Conservation (phyloP, 495 filamentous ascomycete species). For the Aspergillus mulundensis region DNA sequence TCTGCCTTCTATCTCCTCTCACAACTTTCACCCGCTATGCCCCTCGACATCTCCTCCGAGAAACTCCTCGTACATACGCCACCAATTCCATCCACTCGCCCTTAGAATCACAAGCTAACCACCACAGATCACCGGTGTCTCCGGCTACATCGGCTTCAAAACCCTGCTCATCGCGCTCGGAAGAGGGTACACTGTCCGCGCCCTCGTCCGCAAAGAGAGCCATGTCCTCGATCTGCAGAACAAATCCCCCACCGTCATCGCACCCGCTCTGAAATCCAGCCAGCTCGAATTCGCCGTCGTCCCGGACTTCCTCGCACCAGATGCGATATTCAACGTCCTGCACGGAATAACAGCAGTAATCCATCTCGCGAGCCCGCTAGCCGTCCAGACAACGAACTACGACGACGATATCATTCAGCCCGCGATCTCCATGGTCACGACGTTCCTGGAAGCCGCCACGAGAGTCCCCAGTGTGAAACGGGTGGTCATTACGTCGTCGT, state of each 20-base stretch:
- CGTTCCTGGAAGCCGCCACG: constrained; percentile 40
- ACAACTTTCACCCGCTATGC: not conserved
- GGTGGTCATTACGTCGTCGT: constrained; percentile 45
- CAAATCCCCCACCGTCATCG: constrained; percentile 7
- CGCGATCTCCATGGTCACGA: constrained; percentile 35
- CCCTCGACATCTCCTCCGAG: not conserved
- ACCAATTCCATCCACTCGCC: not conserved
- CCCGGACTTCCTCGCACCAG: constrained; percentile 22
- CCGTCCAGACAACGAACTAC: constrained; percentile 16
- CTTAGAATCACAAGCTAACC: too few relatives aligned
- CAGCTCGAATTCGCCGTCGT: not conserved
- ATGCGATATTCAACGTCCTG: constrained; percentile 23
- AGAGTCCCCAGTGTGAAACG: constrained; percentile 31
- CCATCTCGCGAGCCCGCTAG: constrained; percentile 31
- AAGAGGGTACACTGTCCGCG: constrained; percentile 24
- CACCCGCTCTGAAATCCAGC: not conserved
- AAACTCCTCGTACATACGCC: not conserved
- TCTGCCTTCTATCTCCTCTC: not conserved
- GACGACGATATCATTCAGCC: constrained; percentile 29
- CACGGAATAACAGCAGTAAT: constrained; percentile 25
- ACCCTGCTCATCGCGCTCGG: constrained; percentile 23
- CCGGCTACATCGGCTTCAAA: constrained; percentile 29
- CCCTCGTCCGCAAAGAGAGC: constrained; percentile 21
- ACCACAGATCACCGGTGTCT: constrained; percentile 23
- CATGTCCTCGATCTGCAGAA: constrained; percentile 17